Evolutionary conservation across 768 basidiomycete genomes (phyloP), one percentile per base, ranked within the genome.

Genomic region (Leccinum subtestaceum): DNA sequence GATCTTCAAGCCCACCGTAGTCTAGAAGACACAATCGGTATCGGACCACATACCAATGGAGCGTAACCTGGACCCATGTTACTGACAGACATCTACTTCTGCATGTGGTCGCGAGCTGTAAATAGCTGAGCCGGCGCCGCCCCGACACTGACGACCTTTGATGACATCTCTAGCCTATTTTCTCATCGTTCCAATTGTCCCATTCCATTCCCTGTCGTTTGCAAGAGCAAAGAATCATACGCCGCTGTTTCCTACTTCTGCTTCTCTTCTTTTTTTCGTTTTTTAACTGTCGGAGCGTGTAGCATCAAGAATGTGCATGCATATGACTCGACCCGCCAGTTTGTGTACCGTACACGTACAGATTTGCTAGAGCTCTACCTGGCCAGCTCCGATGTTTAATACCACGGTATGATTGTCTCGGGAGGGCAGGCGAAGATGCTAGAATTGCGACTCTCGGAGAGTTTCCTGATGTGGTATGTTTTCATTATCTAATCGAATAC

Each of bases 1-100:
- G 94, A 96, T 74, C 77, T 94, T 58, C 92, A 94, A 75, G 87
- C 88, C 15, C 93, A 94, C 70, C 80, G 89, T 70, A 92, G 90
- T 76, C 78, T 93, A 63, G 91, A 93, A 49, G 86, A 88, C 61
- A 67, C 73, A 57, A 50, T 72, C 21, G 72, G 70, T 25, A 60
- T 69, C 40, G 73, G 73, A 60, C 56, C 64, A 27, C 73, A 70
- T 51, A 29, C 70, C 53, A 73, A 73, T 31, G 72, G 72, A 57
- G 67, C 64, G 48, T 73, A 62, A 61, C 40, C 7, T 43, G 61
- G 57, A 48, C 53, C 46, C 47, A 15, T 49, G 56, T 21, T 63
- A 61, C 60, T 57, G 56, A 63, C 61, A 55, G 60, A 55, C 59
- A 61, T 60, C 52, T 65, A 53, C 53, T 47, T 61, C 52, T 58